Evolutionary conservation across 495 filamentous ascomycete genomes (phyloP).

Genomic region (Wilcoxina mikolae): DNA sequence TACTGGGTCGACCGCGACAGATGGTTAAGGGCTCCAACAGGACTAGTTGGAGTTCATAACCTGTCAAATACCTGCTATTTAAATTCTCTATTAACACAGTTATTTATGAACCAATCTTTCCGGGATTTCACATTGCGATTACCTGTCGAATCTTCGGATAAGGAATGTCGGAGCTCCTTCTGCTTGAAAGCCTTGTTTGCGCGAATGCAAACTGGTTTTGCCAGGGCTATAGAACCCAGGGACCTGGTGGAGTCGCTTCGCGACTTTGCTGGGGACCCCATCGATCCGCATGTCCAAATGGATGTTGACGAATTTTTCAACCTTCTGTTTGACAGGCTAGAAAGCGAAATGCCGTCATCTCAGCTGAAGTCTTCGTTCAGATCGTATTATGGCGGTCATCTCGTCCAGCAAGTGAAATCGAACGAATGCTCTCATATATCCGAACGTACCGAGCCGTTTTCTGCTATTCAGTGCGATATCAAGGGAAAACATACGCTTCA

Average conservation of each 20-base stretch:
- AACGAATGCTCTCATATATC: constrained; percentile 92
- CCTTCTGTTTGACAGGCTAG: constrained; percentile 78
- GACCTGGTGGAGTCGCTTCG: constrained; percentile 59
- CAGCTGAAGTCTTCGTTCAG: constrained; percentile 62
- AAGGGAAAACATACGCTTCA: constrained; percentile 74
- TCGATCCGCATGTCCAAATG: constrained; percentile 85
- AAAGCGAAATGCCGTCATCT: constrained; percentile 55
- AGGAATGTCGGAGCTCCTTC: constrained; percentile 11
- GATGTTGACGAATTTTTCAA: constrained; percentile 98
- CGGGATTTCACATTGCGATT: constrained; percentile 64
- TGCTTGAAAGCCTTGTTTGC: constrained; percentile 72
- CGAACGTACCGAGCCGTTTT: constrained; percentile 76
- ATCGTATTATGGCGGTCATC: constrained; percentile 76
- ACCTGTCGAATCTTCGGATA: constrained; percentile 38
- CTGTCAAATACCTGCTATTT: constrained; percentile 95
- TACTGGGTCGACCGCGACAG: constrained; percentile 36
- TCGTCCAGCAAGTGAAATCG: constrained; percentile 88
- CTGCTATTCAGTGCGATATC: constrained; percentile 92
- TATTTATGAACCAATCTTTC: constrained; percentile 92
- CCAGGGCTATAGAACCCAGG: constrained; percentile 55
- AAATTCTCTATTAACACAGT: constrained; percentile 86
- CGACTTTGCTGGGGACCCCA: constrained; percentile 69
- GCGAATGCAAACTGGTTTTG: constrained; percentile 67
- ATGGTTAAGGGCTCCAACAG: constrained; percentile 56
- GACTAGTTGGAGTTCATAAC: constrained; percentile 74